Evolutionary conservation across 805 yeast species (phyloP).

Genomic region (fission yeast (Schizosaccharomyces pombe)): ASM294v3 CU329670.1:3480501-3481000

Average conservation of each 20-base stretch:
- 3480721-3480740: slow-evolving; percentile 94
- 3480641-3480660: slow-evolving; percentile 65
- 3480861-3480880: too few relatives aligned
- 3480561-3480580: slow-evolving; percentile 99
- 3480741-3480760: slow-evolving; percentile 58
- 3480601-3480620: slow-evolving; percentile 97
- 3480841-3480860: too few relatives aligned
- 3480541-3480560: slow-evolving; percentile 73
- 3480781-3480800: not conserved
- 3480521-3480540: slow-evolving; percentile 74
- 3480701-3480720: slow-evolving; percentile 77
- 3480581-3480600: slow-evolving; percentile 77
- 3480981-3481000: too few relatives aligned
- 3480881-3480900: too few relatives aligned
- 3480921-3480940: too few relatives aligned
- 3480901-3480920: too few relatives aligned
- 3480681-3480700: slow-evolving; percentile 65
- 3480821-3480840: not conserved
- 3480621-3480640: slow-evolving; percentile 71
- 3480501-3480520: slow-evolving; percentile 82
- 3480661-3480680: slow-evolving; percentile 56
- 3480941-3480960: too few relatives aligned
- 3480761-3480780: slow-evolving; percentile 5
- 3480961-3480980: too few relatives aligned
- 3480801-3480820: too few relatives aligned